Conservation (phyloP, 78 protist genomes). For the Bigelowiella natans region DNA sequence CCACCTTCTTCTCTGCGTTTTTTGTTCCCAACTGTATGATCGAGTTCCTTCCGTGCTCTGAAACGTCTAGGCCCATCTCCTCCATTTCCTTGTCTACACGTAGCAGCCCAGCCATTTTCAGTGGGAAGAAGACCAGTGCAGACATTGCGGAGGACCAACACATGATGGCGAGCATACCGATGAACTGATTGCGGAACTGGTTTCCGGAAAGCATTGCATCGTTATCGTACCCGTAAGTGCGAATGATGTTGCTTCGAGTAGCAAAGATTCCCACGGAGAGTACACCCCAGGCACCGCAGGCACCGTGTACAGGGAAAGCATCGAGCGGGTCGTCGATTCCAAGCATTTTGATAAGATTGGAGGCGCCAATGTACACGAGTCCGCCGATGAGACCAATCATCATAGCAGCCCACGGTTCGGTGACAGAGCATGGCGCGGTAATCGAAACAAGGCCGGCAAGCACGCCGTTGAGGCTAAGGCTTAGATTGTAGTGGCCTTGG, state of each 20-base stretch:
- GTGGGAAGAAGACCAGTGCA: background rate
- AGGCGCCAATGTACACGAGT: background rate
- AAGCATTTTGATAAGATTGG: background rate
- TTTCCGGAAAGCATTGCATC: background rate
- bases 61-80: slow-evolving; percentile 4
- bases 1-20: too few relatives aligned
- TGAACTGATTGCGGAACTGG: background rate
- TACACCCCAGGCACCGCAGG: slow-evolving; percentile 29
- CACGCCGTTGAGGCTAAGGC: slow-evolving; percentile 19
- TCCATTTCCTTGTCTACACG: background rate
- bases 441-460: slow-evolving; percentile 38
- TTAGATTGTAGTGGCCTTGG: background rate
- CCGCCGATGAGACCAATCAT: slow-evolving; percentile 13
- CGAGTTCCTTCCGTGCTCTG: slow-evolving; percentile 16
- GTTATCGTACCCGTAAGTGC: background rate
- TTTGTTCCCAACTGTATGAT: too few relatives aligned
- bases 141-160: background rate
- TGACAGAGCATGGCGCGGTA: slow-evolving; percentile 19
- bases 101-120: background rate
- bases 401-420: slow-evolving; percentile 21
- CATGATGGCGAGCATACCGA: background rate
- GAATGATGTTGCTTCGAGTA: background rate
- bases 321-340: slow-evolving; percentile 41
- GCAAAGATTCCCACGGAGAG: slow-evolving; percentile 16
- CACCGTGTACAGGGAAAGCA: slow-evolving; percentile 44